These are phyloP conservation scores for Abrus precatorius DNA, from an alignment of 306 rosid species.

Conservation along the genomic window DNA sequence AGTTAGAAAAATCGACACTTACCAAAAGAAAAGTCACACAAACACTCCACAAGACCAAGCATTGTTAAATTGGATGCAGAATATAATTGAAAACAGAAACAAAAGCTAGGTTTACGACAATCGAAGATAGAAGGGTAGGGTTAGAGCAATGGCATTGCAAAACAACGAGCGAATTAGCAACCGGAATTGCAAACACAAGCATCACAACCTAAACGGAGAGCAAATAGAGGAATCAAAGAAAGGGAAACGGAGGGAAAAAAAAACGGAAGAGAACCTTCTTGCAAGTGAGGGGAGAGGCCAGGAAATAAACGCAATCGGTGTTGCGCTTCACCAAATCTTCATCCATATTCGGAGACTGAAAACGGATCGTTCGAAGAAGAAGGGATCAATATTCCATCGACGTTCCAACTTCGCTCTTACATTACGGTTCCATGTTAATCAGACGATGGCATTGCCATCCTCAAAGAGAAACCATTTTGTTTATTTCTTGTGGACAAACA, in stretches of 20 bases:
- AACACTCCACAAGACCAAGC: constrained; percentile 28
- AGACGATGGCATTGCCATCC: constrained; percentile 13
- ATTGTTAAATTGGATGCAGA: constrained; percentile 9
- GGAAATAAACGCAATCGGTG: constrained; percentile 91
- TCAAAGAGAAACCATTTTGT: neutral
- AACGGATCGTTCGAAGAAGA: constrained; percentile 14
- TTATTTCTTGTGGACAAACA: constrained; percentile 26
- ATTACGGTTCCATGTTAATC: constrained; percentile 26
- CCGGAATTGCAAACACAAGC: constrained; percentile 19
- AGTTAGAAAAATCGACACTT: neutral
- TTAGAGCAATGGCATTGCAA: constrained; percentile 24
- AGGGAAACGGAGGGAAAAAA: neutral
- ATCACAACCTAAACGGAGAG: neutral
- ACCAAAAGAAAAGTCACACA: neutral
- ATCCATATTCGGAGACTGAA: constrained; percentile 57
- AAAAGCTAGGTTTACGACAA: constrained; percentile 32
- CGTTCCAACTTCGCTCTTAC: constrained; percentile 36
- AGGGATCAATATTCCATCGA: constrained; percentile 45
- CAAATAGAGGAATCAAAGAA: neutral
- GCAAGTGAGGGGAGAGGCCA: constrained; percentile 95
- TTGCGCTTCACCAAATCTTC: constrained; percentile 68
- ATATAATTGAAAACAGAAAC: constrained; percentile 8
- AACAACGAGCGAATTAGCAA: neutral
- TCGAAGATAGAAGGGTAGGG: constrained; percentile 44
- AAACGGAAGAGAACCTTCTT: constrained; percentile 65